phyloP scores from a whole-genome alignment of 1,284 basidiomycete genomes.

The Lentinus polychrous region DNA sequence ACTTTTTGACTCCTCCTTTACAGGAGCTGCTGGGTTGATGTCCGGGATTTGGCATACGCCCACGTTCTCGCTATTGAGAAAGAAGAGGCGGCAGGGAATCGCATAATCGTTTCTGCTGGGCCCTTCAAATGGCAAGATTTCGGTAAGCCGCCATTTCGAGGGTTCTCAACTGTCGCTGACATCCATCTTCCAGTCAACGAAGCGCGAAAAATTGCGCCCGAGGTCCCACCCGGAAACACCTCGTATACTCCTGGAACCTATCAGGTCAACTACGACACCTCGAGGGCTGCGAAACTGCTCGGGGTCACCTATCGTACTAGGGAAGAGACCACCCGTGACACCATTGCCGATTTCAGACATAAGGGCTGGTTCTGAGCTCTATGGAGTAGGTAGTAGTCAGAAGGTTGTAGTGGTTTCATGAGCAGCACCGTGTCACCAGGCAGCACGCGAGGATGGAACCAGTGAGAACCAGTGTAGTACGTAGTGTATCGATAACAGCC shows the following conservation, averaged over 20 bases:
- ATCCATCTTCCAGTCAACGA: constrained; percentile 9
- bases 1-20: neutral
- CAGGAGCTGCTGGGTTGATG: constrained; percentile 40
- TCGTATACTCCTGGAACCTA: constrained; percentile 19
- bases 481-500: no score
- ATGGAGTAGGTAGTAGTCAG: no score
- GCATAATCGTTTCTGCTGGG: constrained; percentile 13
- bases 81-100: constrained; percentile 14
- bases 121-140: constrained; percentile 15
- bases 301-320: constrained; percentile 38
- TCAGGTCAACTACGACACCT: constrained; percentile 19
- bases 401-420: no score
- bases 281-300: constrained; percentile 36
- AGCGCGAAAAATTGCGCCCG: constrained; percentile 11
- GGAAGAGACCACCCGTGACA: constrained; percentile 33
- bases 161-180: neutral
- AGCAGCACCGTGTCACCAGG: no score
- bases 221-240: constrained; percentile 16
- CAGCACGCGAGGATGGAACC: no score
- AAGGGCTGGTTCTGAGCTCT: constrained; percentile 11
- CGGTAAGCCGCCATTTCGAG: constrained; percentile 1
- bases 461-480: no score
- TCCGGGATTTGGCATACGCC: constrained; percentile 52
- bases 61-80: constrained; percentile 42
- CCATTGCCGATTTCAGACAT: constrained; percentile 29